phyloP scores from a whole-genome alignment of 495 filamentous ascomycete species.

The Bacidia gigantensis region DNA sequence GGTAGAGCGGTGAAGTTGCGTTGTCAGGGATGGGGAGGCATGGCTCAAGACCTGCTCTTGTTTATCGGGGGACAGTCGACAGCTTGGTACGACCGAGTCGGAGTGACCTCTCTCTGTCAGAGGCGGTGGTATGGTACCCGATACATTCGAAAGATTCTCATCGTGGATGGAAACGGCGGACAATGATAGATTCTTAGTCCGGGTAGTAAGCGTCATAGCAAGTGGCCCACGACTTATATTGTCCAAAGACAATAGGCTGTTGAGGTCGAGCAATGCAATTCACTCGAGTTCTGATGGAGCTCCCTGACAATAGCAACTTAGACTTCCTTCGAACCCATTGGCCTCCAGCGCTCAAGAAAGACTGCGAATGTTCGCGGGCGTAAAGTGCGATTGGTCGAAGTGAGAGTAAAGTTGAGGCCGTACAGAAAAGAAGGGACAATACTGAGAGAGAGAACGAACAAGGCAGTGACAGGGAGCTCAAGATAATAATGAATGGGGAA shows the following conservation, averaged over 20 bases:
- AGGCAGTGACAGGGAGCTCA: neutral
- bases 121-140: neutral
- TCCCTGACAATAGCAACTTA: no score
- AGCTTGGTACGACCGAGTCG: conserved; percentile 9
- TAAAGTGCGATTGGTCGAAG: neutral
- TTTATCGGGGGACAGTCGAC: conserved; percentile 4
- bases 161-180: neutral
- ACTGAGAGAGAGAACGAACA: neutral
- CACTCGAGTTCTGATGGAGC: no score
- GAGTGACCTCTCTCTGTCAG: conserved; percentile 9
- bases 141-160: neutral
- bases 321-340: no score
- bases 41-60: neutral
- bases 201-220: neutral
- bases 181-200: neutral
- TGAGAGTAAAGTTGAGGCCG: neutral
- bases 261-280: neutral
- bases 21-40: neutral
- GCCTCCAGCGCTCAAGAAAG: no score
- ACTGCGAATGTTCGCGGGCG: neutral
- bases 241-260: neutral
- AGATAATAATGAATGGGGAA: neutral
- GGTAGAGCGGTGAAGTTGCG: neutral
- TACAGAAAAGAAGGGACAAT: neutral
- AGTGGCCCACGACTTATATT: neutral